A percentile compares a stretch with the other conserved stretches of the same genome.
phyloP scores from a whole-genome alignment of 352 stramenopile genomes.

The Nothophytophthora sp. region DNA sequence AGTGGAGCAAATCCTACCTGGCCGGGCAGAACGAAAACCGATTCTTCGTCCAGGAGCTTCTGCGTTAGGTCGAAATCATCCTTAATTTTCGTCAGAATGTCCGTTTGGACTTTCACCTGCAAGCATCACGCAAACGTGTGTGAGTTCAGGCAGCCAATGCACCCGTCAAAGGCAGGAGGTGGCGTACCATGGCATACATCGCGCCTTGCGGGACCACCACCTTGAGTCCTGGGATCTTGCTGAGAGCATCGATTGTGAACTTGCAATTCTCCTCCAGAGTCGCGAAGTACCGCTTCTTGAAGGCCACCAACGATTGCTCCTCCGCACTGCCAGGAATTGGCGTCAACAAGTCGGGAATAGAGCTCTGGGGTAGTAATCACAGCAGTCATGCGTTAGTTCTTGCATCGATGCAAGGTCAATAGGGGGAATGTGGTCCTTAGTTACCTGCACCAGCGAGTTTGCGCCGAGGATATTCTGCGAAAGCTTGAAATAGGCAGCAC shows the following conservation, averaged over 20 bases:
- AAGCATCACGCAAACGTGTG: not conserved
- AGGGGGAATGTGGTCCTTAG: too few relatives aligned
- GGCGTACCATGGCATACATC: slow-evolving; percentile 95
- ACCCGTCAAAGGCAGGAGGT: slow-evolving; percentile 9
- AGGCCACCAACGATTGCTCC: slow-evolving; percentile 57
- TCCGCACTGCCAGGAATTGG: slow-evolving; percentile 62
- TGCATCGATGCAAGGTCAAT: too few relatives aligned
- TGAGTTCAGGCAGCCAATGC: not conserved
- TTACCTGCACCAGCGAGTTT: slow-evolving; percentile 88
- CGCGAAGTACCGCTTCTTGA: slow-evolving; percentile 85
- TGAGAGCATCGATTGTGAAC: slow-evolving; percentile 77
- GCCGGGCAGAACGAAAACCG: slow-evolving; percentile 94
- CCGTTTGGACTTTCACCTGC: slow-evolving; percentile 64
- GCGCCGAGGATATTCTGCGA: slow-evolving; percentile 93
- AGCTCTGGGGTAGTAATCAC: slow-evolving; percentile 37
- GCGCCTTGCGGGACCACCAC: slow-evolving; percentile 91
- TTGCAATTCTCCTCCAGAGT: slow-evolving; percentile 88
- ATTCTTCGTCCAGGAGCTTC: slow-evolving; percentile 95
- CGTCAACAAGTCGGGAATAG: slow-evolving; percentile 83
- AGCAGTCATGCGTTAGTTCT: too few relatives aligned
- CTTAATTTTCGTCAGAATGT: slow-evolving; percentile 76
- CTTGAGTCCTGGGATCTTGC: slow-evolving; percentile 80
- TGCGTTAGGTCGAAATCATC: slow-evolving; percentile 95
- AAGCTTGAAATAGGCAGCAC: slow-evolving; percentile 89
- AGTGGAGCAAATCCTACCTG: too few relatives aligned